Conservation (phyloP, 2,329 filamentous ascomycete species). For the Trichoderma hamatum region DNA sequence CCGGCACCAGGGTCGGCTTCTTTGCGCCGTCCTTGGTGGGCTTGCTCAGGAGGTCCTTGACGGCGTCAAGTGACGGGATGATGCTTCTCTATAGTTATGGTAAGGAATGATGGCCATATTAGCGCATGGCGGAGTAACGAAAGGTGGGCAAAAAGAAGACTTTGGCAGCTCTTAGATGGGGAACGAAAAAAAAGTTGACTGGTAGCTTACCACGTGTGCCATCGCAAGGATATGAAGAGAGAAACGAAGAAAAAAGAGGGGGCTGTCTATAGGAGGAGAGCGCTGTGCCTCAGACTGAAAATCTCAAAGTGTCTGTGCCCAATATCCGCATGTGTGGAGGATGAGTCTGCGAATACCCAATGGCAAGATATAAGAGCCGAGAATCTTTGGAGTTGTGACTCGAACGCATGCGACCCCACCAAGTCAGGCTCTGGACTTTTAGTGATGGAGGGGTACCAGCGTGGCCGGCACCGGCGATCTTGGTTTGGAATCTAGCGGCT, state of each 20-base stretch:
- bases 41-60: slow-evolving; percentile 48
- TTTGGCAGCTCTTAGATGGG: background rate
- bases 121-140: background rate
- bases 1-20: slow-evolving; percentile 72
- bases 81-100: slow-evolving; percentile 42
- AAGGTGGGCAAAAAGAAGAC: background rate
- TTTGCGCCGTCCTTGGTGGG: slow-evolving; percentile 36
- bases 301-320: background rate
- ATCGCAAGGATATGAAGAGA: slow-evolving; percentile 29
- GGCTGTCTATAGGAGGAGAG: background rate
- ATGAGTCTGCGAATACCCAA: background rate
- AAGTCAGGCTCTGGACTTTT: background rate
- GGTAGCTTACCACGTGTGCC: slow-evolving; percentile 37
- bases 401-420: background rate
- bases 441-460: background rate
- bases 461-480: slow-evolving; percentile 24
- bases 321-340: background rate
- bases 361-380: background rate
- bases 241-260: background rate
- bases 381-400: slow-evolving; percentile 3
- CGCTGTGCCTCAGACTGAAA: background rate
- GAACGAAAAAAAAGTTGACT: background rate
- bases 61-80: slow-evolving; percentile 51
- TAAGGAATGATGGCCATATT: background rate
- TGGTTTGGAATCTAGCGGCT: background rate